phyloP scores from a whole-genome alignment of 495 filamentous ascomycete genomes.

The Penicillium atrosanguineum region DNA sequence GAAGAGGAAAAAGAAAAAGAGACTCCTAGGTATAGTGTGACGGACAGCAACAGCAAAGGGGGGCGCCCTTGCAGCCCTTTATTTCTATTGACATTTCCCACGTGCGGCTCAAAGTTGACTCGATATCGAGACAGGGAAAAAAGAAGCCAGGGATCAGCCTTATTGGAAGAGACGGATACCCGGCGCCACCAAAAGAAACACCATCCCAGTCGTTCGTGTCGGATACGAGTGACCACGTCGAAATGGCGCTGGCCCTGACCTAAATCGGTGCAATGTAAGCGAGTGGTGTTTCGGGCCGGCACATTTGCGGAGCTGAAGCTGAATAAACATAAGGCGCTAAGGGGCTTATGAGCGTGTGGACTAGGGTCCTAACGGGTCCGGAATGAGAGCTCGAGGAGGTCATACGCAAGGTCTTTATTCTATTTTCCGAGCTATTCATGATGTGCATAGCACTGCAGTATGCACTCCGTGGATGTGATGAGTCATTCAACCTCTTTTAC shows the following conservation, averaged over 20 bases:
- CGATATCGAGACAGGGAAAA: background rate
- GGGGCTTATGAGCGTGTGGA: too few species aligned
- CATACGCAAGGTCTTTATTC: background rate
- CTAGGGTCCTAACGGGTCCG: too few species aligned
- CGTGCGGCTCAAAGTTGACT: slow-evolving; percentile 3
- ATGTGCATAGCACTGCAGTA: background rate
- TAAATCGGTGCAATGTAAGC: slow-evolving; percentile 24
- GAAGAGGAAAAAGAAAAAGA: background rate
- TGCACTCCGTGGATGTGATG: background rate
- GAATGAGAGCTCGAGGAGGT: background rate
- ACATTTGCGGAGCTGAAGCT: background rate
- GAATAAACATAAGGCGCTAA: background rate
- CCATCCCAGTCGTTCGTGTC: slow-evolving; percentile 3
- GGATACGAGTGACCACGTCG: slow-evolving; percentile 22
- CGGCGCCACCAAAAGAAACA: slow-evolving; percentile 1
- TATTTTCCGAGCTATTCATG: background rate
- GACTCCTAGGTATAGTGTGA: background rate
- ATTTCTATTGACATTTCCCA: slow-evolving; percentile 2
- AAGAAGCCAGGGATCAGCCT: background rate
- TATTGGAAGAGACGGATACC: background rate
- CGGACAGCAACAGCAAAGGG: background rate
- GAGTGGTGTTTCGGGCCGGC: slow-evolving; percentile 18
- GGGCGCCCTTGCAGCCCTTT: slow-evolving; percentile 10
- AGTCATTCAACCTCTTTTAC: background rate
- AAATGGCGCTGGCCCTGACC: slow-evolving; percentile 13